Base-by-base conservation (phyloP, 2,329 filamentous ascomycete genomes). In the Cercospora zeae-maydis region DNA sequence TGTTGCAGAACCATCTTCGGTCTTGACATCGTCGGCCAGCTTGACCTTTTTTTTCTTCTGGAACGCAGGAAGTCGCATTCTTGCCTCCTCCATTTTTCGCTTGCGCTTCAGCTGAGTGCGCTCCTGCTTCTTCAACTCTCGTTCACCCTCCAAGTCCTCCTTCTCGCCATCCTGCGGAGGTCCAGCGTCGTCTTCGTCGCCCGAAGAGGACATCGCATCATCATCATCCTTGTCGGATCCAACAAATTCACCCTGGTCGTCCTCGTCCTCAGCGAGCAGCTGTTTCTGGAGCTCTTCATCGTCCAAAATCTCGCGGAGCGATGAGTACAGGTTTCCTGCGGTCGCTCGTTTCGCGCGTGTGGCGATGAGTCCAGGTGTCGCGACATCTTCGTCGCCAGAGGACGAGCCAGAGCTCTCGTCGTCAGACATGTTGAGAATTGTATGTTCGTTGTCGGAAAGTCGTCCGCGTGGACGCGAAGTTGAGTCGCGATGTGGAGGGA, bases 151-250 rank as follows among this genome's bases (percentile, higher is more conserved):
- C 4, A 95, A 76, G 45, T 96, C 91, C 68, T 95, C 86, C 19
- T 82, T 77, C 8, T 74, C 78, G 21, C 71, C 75, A 33, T 70
- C 75, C 72, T 58, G 74, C 75, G 59, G 76, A 78, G 37, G 78
- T 76, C 63, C 88, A 82, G 57, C 86, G 81, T 76, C 87, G 64
- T 96, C 91, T 54, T 95, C 91, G 52, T 92, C 89, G 67, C 91
- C 90, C 0, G 87, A 91, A 0, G 91, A 96, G 13, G 96, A 92
- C 80, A 97, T 88, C 69, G 91, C 87, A 73, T 97, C 93, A 62
- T 84, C 81, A 51, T 85, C 83, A 4, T 82, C 82, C 67, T 67
- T 66, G 37, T 76, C 74, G 8, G 73, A 74, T 7, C 77, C 76
- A 54, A 79, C 76, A 54, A 76, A 78, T 53, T 78, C 76, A 52